Evolutionary conservation across 1,284 basidiomycete species (phyloP), one percentile per base, ranked within the genome.

Genomic region (Ceratobasidium papillatum): DNA sequence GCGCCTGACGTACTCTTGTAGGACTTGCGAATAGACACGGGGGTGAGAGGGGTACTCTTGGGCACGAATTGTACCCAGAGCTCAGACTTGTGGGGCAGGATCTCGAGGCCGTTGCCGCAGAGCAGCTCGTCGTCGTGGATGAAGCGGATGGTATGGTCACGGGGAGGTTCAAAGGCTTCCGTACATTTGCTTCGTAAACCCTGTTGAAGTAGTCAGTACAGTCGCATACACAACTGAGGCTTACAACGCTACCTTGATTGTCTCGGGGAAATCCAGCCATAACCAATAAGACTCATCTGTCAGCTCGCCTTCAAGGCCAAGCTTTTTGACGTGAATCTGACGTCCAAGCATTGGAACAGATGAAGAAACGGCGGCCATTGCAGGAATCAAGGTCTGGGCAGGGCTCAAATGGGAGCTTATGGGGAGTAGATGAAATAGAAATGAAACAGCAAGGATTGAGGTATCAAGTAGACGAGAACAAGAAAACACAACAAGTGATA

Each of bases 41-140:
- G 68, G 30, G 68, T 71, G 54, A 61, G 68, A 47, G 68, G 68
- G 30, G 41, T 38, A 30, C 41, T 61, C 68, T 56, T 69, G 52
- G 68, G 68, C n/a, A 71, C 68, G n/a, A 71, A 71, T 22, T 71
- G 68, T 3, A 71, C 68, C 68, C 68, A 71, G 38, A 71, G 68
- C 54, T 71, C 54, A 30, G 36, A 59, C 56, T 71, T 71, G 68
- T 61, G 59, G 43, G 68, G 68, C 32, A 71, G 36, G n/a, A 56
- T 32, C 19, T 47, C 52, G 43, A 71, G 68, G 43, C 56, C 45
- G 43, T 71, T 71, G 68, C 56, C 56, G 19, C 68, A 71, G 22
- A 71, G 45, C 30, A 71, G 41, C 27, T 61, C 11, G 32, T 71
- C 68, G 14, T 61, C 68, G n/a, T 61, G 68, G 30, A 71, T 71